Evolutionary conservation across 2,329 filamentous ascomycete species (phyloP).

Genomic region (Podosphaera xanthii): DNA sequence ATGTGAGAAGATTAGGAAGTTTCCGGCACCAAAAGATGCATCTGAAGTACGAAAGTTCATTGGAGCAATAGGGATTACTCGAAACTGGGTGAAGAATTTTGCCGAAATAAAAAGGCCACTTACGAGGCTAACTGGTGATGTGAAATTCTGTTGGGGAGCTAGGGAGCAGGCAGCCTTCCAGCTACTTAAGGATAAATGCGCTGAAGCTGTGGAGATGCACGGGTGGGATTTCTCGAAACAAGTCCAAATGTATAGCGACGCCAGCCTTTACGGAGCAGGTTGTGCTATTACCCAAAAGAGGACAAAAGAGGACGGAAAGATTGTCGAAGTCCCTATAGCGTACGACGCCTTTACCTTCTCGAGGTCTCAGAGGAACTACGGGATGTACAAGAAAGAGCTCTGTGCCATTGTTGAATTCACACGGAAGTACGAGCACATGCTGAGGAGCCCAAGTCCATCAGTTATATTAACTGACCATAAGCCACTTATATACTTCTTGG

Average conservation of each 20-base stretch:
- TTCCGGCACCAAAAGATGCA: background rate
- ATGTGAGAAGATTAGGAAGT: background rate
- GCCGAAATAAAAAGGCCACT: background rate
- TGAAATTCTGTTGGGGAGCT: background rate
- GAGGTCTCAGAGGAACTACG: background rate
- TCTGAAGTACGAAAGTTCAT: background rate
- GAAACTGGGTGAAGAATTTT: background rate
- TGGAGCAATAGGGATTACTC: background rate
- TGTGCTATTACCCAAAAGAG: constrained; percentile 1
- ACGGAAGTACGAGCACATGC: constrained; percentile 2
- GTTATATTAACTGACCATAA: too few species aligned
- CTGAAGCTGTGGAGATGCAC: background rate
- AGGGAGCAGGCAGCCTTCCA: background rate
- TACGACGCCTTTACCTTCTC: too few species aligned
- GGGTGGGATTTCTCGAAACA: background rate
- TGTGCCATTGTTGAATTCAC: constrained; percentile 1
- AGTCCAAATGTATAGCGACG: background rate
- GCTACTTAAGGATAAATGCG: background rate
- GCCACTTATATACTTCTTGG: too few species aligned
- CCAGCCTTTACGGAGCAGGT: constrained; percentile 1
- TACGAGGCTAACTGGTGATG: background rate
- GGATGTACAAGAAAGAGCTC: constrained; percentile 1
- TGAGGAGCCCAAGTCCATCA: too few species aligned
- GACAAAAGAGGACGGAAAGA: too few species aligned
- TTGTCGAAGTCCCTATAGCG: too few species aligned